These are phyloP conservation scores for Botryotinia globosa DNA, from an alignment of 2,329 filamentous ascomycete species.

Conservation along the genomic window DNA sequence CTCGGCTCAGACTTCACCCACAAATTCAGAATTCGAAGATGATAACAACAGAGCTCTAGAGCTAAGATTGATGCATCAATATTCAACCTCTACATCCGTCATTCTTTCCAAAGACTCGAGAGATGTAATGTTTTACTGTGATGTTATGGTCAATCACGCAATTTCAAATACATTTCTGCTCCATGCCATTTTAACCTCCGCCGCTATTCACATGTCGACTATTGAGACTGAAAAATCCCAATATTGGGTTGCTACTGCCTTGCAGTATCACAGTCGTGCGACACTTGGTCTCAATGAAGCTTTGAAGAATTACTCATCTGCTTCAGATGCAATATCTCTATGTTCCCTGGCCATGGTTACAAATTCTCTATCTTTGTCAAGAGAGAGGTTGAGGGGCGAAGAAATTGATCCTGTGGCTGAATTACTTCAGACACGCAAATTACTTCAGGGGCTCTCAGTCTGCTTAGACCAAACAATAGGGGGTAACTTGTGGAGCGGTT, in stretches of 20 bases:
- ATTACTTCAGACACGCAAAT: neutral
- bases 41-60: neutral
- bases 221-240: neutral
- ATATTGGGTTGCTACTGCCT: conserved; percentile 3
- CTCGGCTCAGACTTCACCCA: neutral
- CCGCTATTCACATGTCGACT: conserved; percentile 4
- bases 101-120: neutral
- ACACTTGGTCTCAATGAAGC: neutral
- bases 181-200: neutral
- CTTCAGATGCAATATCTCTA: neutral
- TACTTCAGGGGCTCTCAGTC: neutral
- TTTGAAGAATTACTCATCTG: neutral
- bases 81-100: conserved; percentile 5
- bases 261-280: neutral
- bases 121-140: neutral
- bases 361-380: neutral
- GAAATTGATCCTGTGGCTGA: neutral
- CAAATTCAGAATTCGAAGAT: neutral
- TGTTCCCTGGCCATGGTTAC: neutral
- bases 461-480: neutral
- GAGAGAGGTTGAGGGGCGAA: neutral
- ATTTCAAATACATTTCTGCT: neutral
- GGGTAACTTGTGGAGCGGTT: neutral
- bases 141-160: neutral
- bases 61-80: neutral